Percentiles rank a stretch among this genome's conserved stretches.
These are phyloP conservation scores for Stagonosporopsis cucurbitacearum DNA, from an alignment of 2,329 filamentous ascomycete genomes.

Conservation along the genomic window DNA sequence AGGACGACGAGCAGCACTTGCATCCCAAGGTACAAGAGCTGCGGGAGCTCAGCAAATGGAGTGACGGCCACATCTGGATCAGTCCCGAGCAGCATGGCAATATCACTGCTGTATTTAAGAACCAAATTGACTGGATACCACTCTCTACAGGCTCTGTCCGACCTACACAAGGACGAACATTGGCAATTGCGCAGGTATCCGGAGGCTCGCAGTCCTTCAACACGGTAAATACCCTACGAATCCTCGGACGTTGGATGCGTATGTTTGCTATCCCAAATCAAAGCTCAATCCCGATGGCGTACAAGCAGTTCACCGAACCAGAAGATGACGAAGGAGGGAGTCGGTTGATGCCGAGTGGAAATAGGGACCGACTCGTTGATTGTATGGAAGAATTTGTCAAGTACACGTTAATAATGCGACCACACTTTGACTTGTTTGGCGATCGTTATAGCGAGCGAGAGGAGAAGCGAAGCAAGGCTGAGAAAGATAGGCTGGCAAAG, in stretches of 20 bases:
- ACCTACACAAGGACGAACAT: conserved; percentile 69
- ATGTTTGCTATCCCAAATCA: conserved; percentile 74
- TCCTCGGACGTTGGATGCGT: conserved; percentile 72
- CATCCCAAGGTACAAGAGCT: conserved; percentile 70
- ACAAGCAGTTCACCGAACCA: conserved; percentile 65
- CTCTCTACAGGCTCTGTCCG: conserved; percentile 66
- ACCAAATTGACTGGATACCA: conserved; percentile 75
- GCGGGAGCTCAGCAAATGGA: conserved; percentile 66
- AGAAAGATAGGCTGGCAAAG: conserved; percentile 13
- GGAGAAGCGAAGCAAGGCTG: conserved; percentile 45
- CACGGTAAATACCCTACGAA: conserved; percentile 68
- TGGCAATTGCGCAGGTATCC: conserved; percentile 67
- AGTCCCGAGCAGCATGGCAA: conserved; percentile 72
- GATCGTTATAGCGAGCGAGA: conserved; percentile 68
- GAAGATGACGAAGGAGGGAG: conserved; percentile 54
- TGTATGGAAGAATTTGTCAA: conserved; percentile 76
- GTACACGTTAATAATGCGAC: conserved; percentile 69
- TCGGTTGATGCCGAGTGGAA: conserved; percentile 61
- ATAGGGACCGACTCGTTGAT: conserved; percentile 67
- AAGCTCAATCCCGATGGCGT: conserved; percentile 67
- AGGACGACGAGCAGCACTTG: conserved; percentile 64
- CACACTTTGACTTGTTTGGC: conserved; percentile 65
- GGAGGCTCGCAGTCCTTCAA: conserved; percentile 73
- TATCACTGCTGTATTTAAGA: conserved; percentile 67
- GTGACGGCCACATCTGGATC: conserved; percentile 70